Base-by-base conservation (phyloP, 345 rosid species). In the Eucalyptus dawsonii region DNA sequence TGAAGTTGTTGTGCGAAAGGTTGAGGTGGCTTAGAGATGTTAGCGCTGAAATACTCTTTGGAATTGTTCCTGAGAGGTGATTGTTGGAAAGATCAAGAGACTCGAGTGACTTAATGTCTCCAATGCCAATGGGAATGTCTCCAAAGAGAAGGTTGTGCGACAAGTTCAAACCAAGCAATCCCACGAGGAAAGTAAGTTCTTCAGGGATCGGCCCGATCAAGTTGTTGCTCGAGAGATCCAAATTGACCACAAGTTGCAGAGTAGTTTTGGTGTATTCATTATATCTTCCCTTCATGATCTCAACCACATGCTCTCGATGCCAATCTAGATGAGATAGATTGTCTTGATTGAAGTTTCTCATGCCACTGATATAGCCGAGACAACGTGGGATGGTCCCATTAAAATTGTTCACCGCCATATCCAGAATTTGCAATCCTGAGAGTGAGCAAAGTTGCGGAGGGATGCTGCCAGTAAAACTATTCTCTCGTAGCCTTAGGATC, bases 31-130 rank as follows among this genome's bases (percentile, higher is more conserved):
- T 27, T 86, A 93, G 19, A 6, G 50, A 72, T 12, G 90, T 86
- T 17, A 89, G 24, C 1, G 53, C 47, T 10, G 87, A 44, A 87
- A 93, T 34, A 89, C 88, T 90, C 16, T 85, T 65, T 17, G 92
- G 94, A 45, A 91, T 93, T 5, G 88, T 11, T 25, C 93, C 90
- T 2, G 88, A 87, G 16, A 93, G 87, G 4, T 51, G 88, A 80
- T 93, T 92, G 45, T 65, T 14, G 8, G 92, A 92, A 45, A 93
- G 90, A 29, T 93, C 94, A 31, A 92, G 92, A 22, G 90, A 87
- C 86, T 91, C 89, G 25, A 92, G 80, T 27, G 17, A 13, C 37
- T 65, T 62, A 89, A 93, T 27, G 50, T n/a, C 29, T 16, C 91
- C 90, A 17, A 93, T 88, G 8, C 53, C 51, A 11, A 4, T 13